Evolutionary conservation across 306 rosid species (phyloP).

Genomic region (Crotalaria pallida): DNA sequence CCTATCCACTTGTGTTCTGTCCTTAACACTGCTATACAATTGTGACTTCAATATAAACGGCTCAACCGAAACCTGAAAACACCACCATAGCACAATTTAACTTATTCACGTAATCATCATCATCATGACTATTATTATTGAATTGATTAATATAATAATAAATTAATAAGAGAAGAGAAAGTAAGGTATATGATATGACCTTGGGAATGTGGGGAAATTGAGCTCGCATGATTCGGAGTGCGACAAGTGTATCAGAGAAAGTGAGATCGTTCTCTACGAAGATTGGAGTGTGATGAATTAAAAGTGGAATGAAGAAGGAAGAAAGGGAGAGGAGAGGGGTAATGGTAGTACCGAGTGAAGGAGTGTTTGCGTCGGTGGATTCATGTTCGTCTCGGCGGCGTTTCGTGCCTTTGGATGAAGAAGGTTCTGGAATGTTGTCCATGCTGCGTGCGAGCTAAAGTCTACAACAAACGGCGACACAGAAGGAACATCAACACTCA

Average conservation of each 20-base stretch:
- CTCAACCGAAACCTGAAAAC: constrained; percentile 57
- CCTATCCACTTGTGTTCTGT: constrained; percentile 86
- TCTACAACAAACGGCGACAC: too few relatives aligned
- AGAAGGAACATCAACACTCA: too few relatives aligned
- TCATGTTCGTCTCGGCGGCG: constrained; percentile 34
- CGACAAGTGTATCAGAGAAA: constrained; percentile 76
- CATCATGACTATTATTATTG: too few relatives aligned
- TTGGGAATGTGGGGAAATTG: constrained; percentile 66
- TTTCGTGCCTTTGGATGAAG: constrained; percentile 43
- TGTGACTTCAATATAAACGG: constrained; percentile 85
- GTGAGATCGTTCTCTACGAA: constrained; percentile 65
- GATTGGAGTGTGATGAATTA: not conserved
- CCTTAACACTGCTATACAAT: constrained; percentile 82
- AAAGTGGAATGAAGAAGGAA: not conserved
- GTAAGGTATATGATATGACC: constrained; percentile 23
- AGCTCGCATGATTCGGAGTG: constrained; percentile 89
- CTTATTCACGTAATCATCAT: too few relatives aligned
- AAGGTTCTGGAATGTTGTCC: constrained; percentile 33
- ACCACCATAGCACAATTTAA: too few relatives aligned
- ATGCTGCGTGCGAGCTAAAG: too few relatives aligned
- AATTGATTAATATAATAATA: not conserved
- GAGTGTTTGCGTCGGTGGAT: constrained; percentile 15
- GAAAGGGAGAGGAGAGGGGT: not conserved
- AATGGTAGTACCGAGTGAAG: constrained; percentile 36
- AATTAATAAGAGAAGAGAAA: not conserved